Base-by-base conservation (phyloP, 2,329 filamentous ascomycete genomes). In the Diaporthe sp. region DNA sequence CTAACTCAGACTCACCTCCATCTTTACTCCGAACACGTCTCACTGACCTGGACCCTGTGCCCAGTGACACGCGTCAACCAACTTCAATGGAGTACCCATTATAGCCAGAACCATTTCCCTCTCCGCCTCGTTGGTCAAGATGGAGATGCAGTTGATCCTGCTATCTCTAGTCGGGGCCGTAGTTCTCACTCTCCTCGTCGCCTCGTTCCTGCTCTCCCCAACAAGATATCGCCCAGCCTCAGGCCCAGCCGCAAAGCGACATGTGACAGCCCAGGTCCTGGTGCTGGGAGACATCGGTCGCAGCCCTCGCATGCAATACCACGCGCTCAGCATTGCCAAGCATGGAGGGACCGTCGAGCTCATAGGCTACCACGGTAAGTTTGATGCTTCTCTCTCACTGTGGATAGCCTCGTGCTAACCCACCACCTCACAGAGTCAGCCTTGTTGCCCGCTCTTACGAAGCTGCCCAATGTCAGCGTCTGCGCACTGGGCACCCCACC, bases 251-350 rank as follows among this genome's bases (percentile, higher is more conserved):
- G 75, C 39, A 75, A 77, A 19, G 32, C 75, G 4, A 6, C 17
- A 61, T 27, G 81, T 83, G 6, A 81, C 81, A 0, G 89, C 96
- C 56, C 95, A 98, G 83, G 91, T 99, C 70, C 88, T 99, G 22
- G 97, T 99, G 25, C 89, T 99, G 37, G 97, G 97, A 58, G 97
- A 99, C 81, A 96, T 99, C 82, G 97, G 97, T 51, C 92, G 96
- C 59, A 98, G 96, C 81, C 97, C 97, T 66, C 94, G 97, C 73
- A 99, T 99, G 96, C 96, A 98, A 81, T 98, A 99, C 80, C 97
- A 99, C 88, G 96, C 96, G 27, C 87, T 98, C 78, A 98, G 96
- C 82, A 92, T 98, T 79, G 94, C 95, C 53, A 94, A 92, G 79
- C 92, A 95, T 80, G 94, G 94, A 32, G 93, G 92, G 9, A 88